phyloP scores from a whole-genome alignment of 2,329 filamentous ascomycete species.

The Colletotrichum cordylinicola region DNA sequence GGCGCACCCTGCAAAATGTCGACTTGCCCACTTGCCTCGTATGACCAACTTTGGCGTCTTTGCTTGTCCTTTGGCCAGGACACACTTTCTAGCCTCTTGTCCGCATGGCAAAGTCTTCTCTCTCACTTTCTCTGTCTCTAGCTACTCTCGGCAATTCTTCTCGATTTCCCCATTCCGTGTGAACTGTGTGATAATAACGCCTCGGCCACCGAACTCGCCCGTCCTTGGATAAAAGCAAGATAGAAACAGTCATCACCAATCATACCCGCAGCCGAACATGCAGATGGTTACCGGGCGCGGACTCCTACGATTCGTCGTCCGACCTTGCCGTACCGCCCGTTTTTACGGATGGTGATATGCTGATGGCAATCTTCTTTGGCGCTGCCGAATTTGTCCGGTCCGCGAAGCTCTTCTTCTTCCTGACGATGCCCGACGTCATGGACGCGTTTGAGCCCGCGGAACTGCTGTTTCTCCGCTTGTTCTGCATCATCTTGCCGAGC shows the following conservation, averaged over 20 bases:
- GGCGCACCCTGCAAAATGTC: not conserved
- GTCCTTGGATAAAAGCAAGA: slow-evolving; percentile 14
- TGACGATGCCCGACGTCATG: slow-evolving; percentile 40
- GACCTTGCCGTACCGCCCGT: slow-evolving; percentile 42
- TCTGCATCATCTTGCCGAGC: slow-evolving; percentile 78
- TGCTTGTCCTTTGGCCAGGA: not conserved
- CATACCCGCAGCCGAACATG: not conserved
- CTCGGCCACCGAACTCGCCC: slow-evolving; percentile 9
- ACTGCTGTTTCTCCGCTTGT: slow-evolving; percentile 66
- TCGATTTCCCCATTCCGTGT: slow-evolving; percentile 17
- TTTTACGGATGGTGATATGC: slow-evolving; percentile 53
- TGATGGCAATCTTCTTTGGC: slow-evolving; percentile 64
- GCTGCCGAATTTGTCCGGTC: slow-evolving; percentile 43
- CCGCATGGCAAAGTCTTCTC: not conserved
- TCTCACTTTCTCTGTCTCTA: not conserved
- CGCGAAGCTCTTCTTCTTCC: slow-evolving; percentile 53
- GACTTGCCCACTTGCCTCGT: not conserved
- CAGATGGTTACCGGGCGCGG: not conserved
- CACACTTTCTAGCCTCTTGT: not conserved
- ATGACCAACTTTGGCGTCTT: not conserved
- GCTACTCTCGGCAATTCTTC: slow-evolving; percentile 9
- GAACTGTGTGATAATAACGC: slow-evolving; percentile 15
- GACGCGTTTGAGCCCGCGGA: slow-evolving; percentile 50
- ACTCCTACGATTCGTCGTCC: slow-evolving; percentile 43
- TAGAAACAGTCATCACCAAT: slow-evolving; percentile 15